Percentiles rank a stretch among this genome's conserved stretches.
Conservation (phyloP, 1,139 yeast species). For the Yamadazyma siamensis region DNA sequence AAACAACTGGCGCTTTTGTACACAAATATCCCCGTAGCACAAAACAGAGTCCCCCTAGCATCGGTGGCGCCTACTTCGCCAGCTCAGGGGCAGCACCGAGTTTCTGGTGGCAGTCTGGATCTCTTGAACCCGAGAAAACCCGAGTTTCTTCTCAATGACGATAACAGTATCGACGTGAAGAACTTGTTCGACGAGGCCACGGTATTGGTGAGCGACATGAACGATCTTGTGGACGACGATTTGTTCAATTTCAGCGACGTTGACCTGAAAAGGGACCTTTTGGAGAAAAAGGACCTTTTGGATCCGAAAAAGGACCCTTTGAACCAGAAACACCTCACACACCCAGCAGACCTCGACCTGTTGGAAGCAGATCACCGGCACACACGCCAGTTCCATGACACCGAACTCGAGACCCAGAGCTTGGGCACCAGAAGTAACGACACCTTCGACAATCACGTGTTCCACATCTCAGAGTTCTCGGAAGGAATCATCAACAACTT, state of each 20-base stretch:
- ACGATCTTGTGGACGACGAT: conserved; percentile 33
- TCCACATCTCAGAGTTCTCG: conserved; percentile 17
- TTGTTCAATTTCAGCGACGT: conserved; percentile 8
- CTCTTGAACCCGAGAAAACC: conserved; percentile 19
- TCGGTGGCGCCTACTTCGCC: background rate
- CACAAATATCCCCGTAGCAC: background rate
- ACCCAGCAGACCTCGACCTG: conserved; percentile 1
- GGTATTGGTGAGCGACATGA: conserved; percentile 47
- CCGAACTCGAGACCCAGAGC: no score
- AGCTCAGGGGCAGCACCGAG: conserved; percentile 3
- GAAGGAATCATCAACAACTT: conserved; percentile 9
- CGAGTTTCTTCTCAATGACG: conserved; percentile 7
- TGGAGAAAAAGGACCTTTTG: background rate
- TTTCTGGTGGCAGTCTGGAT: conserved; percentile 27
- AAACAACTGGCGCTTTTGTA: no score
- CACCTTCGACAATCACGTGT: conserved; percentile 14
- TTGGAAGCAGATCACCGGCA: conserved; percentile 2
- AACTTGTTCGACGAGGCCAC: conserved; percentile 49
- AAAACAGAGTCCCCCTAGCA: background rate
- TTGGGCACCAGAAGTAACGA: conserved; percentile 8
- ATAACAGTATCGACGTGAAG: conserved; percentile 14
- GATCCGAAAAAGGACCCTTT: background rate
- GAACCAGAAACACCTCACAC: background rate
- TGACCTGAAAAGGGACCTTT: background rate
- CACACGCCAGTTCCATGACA: no score